Evolutionary conservation across 2,329 filamentous ascomycete genomes (phyloP), one percentile per base, ranked within the genome.

Genomic region (Phaeosphaeriaceae sp.): DNA sequence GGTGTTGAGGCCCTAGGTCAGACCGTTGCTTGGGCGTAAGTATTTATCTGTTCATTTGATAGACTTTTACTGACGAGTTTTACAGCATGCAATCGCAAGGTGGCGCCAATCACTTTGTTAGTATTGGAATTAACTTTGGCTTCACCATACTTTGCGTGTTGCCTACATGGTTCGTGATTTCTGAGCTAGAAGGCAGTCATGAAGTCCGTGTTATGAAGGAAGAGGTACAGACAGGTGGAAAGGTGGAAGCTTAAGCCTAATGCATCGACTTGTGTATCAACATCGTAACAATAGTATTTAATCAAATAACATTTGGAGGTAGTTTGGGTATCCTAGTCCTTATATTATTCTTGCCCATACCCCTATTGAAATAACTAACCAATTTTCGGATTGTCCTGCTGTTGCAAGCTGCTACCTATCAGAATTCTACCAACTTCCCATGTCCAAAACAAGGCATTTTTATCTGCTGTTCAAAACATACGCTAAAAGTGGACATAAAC

Each of bases 21-120:
- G 54, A 72, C 69, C 2, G 61, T 72, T 16, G 68, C 69, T 20
- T 72, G 69, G 69, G 69, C 69, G 62, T 66, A 62, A 62, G 61
- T 62, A 33, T 42, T 32, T 15, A 17, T 20, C 32, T 30, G 18
- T 9, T 7, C 5, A 12, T 16, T 3, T 12, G 29, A 23, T n/a
- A 30, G 11, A n/a, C 2, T n/a, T 20, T 15, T 9, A 18, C 56
- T 64, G 56, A 63, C 52, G 28, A 20, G 16, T 6, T 11, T 9
- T 6, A 6, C 13, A 66, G 62, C 4, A 71, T 72, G 69, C 69
- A 72, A 58, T 64, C 61, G 2, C 60, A 72, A 48, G 69, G 69
- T 32, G 63, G 63, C 26, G 69, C 67, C 3, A 72, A 72, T 37
- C 68, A 71, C 45, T 71, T 72, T 20, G 68, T 71, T 32, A 67